Evolutionary conservation across 345 rosid genomes (phyloP).

Genomic region (Psidium guajava): DNA sequence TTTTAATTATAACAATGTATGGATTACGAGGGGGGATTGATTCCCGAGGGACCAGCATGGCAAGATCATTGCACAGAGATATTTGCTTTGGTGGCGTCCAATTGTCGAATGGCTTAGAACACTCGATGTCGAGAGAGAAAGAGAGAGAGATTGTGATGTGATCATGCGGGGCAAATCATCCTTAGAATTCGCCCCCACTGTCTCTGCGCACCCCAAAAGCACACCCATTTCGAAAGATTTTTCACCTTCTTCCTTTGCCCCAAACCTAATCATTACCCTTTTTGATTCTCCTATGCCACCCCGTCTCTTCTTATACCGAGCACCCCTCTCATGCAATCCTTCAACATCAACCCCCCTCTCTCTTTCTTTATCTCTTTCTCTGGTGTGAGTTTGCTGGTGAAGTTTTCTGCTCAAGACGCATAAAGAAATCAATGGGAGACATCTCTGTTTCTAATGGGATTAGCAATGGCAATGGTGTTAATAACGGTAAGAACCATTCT

Average conservation of each 20-base stretch:
- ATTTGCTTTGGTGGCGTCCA: background rate
- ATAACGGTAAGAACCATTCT: conserved; percentile 20
- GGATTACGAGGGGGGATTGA: background rate
- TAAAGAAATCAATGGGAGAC: conserved; percentile 27
- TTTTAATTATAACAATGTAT: background rate
- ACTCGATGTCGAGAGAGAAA: background rate
- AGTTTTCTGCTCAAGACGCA: background rate
- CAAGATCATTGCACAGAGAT: background rate
- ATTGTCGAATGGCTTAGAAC: background rate
- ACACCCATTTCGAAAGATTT: conserved; percentile 17
- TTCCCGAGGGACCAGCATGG: background rate
- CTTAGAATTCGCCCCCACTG: background rate
- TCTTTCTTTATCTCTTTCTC: background rate
- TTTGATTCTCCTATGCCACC: conserved; percentile 8
- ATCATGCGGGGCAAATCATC: background rate
- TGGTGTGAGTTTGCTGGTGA: background rate
- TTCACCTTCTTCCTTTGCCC: background rate
- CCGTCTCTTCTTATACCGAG: conserved; percentile 15
- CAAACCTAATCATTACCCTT: conserved; percentile 12
- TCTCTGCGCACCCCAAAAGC: background rate
- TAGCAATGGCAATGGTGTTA: conserved; percentile 20
- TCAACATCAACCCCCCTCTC: background rate
- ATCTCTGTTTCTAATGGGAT: conserved; percentile 29
- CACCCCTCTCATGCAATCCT: background rate
- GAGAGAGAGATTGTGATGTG: background rate